Base-by-base conservation (phyloP, 2,329 filamentous ascomycete species). In the Fusarium sp. region DNA sequence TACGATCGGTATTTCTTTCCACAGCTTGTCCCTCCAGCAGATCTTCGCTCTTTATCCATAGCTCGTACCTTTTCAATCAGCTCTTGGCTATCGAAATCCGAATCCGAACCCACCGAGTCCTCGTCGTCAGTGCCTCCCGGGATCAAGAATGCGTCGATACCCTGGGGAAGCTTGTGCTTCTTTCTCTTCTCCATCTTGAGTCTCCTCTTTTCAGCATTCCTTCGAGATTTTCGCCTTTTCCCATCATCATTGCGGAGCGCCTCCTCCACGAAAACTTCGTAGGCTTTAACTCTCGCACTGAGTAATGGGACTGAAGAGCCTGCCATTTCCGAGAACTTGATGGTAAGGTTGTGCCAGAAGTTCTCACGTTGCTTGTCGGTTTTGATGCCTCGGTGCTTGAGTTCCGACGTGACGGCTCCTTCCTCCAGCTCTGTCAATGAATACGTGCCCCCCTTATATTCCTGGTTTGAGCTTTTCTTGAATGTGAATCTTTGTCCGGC, bases 341-440 rank as follows among this genome's bases (percentile, higher is more conserved):
- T 73, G 7, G 54, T 72, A 23, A 76, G 59, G 28, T 74, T 72
- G 60, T 74, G 73, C 73, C 73, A 74, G 48, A 76, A 73, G 48
- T 70, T 74, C 41, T 40, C 55, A 50, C 67, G 66, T 42, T 72
- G 72, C 11, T 4, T 54, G 23, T 57, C 63, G 13, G 58, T 59
- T 40, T 60, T 63, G 56, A 72, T 60, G 11, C 65, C 68, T 12
- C 63, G 70, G 34, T 58, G 49, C 14, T 47, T n/a, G 14, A 73
- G 51, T 45, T 75, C 70, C 13, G 61, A 54, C 40, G 60, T 57
- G 18, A 71, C 45, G 21, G 64, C 70, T 16, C 43, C 40, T 21
- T 58, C 59, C 20, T 27, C 27, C 8, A 57, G 61, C 34, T 71
- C 55, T 8, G 32, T 58, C 16, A 51, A 51, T 11, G 59, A 34